Percentiles rank a stretch among this genome's conserved stretches.
Conservation (phyloP, 1,284 basidiomycete genomes). For the Coriolopsis trogii region DNA sequence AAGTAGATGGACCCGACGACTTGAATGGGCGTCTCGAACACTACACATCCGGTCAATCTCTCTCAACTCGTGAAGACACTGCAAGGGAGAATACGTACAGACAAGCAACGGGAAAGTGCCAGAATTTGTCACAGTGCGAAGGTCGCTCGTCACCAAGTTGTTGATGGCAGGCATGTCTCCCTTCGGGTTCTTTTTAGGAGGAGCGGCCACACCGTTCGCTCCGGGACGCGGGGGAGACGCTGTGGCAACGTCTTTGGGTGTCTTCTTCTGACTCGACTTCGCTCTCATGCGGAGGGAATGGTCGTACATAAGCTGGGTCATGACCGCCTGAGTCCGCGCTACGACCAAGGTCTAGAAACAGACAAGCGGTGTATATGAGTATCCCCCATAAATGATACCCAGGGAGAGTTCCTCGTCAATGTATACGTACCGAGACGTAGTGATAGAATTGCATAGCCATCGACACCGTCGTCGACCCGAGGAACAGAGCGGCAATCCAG, state of each 20-base stretch:
- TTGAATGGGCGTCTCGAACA: conserved; percentile 35
- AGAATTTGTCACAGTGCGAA: conserved; percentile 34
- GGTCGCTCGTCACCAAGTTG: conserved; percentile 40
- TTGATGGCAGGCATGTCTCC: conserved; percentile 38
- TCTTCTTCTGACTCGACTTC: conserved; percentile 45
- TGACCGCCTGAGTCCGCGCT: conserved; percentile 57
- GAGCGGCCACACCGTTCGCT: conserved; percentile 22
- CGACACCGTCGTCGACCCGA: conserved; percentile 50
- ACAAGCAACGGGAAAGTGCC: conserved; percentile 34
- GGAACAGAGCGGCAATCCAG: conserved; percentile 62
- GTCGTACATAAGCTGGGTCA: conserved; percentile 70
- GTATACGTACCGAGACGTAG: conserved; percentile 27
- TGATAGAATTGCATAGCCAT: conserved; percentile 40
- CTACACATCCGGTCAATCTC: conserved; percentile 25
- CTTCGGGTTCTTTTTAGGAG: conserved; percentile 38
- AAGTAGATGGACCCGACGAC: conserved; percentile 43
- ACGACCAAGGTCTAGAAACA: conserved; percentile 40
- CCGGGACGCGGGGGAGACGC: too few relatives aligned
- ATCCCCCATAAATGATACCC: too few relatives aligned
- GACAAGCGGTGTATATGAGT: neutral
- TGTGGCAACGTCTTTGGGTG: neutral
- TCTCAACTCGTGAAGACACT: conserved; percentile 1
- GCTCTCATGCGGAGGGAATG: conserved; percentile 69
- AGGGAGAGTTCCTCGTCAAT: too few relatives aligned
- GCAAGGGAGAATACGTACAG: conserved; percentile 5